Percentiles rank a stretch among this genome's conserved stretches.
Evolutionary conservation across 2,329 filamentous ascomycete species (phyloP).

Genomic region (Eurotiales sp.): DNA sequence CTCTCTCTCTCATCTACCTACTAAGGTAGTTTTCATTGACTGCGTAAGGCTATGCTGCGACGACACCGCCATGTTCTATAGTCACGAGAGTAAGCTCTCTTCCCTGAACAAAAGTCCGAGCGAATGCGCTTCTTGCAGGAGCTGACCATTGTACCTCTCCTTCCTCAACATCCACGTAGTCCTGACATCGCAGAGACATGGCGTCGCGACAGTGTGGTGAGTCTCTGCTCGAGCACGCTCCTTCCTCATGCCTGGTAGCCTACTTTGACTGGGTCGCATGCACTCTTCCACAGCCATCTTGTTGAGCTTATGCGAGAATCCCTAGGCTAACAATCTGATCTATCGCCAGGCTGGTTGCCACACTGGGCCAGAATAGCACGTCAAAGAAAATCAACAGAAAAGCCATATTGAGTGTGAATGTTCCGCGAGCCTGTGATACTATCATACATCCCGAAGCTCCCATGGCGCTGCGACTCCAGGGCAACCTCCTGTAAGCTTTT

Average conservation of each 20-base stretch:
- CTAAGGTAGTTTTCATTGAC: neutral
- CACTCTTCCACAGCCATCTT: no score
- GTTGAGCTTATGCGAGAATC: no score
- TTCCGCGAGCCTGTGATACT: slow-evolving; percentile 81
- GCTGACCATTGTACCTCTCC: slow-evolving; percentile 6
- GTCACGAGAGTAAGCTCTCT: slow-evolving; percentile 76
- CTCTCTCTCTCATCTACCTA: neutral
- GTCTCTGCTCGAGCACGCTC: slow-evolving; percentile 22
- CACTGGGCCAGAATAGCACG: slow-evolving; percentile 68
- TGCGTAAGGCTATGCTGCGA: neutral
- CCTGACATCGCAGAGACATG: slow-evolving; percentile 80
- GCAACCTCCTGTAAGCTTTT: slow-evolving; percentile 67
- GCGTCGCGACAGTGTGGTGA: slow-evolving; percentile 91
- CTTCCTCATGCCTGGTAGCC: slow-evolving; percentile 1
- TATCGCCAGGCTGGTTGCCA: slow-evolving; percentile 75
- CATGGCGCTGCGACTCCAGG: slow-evolving; percentile 84
- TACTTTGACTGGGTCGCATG: no score
- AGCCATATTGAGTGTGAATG: slow-evolving; percentile 81
- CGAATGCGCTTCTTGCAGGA: no score
- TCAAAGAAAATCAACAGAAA: slow-evolving; percentile 75
- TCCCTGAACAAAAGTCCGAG: no score
- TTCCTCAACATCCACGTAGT: slow-evolving; percentile 45
- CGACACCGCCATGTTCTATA: slow-evolving; percentile 74
- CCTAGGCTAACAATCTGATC: neutral
- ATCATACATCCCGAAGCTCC: slow-evolving; percentile 82